These are phyloP conservation scores for Solanum rostratum DNA, from an alignment of 257 asterid species.

Conservation along the genomic window DNA sequence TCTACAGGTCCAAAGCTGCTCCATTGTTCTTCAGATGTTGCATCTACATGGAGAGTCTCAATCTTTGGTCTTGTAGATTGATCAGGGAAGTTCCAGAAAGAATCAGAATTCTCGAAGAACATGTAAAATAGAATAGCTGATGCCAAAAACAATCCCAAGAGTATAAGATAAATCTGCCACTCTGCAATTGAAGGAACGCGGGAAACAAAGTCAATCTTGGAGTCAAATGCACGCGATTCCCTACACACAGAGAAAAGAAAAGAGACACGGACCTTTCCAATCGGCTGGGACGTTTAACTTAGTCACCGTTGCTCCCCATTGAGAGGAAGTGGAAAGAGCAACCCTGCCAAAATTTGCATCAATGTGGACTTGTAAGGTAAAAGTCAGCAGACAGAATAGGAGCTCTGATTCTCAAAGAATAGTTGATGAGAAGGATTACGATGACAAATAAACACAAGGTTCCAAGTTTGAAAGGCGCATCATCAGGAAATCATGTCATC, in stretches of 20 bases:
- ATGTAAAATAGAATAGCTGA: slow-evolving; percentile 61
- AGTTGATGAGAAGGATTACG: background rate
- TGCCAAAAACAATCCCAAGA: slow-evolving; percentile 78
- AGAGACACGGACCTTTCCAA: slow-evolving; percentile 74
- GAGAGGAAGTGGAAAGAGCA: slow-evolving; percentile 61
- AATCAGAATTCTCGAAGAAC: slow-evolving; percentile 77
- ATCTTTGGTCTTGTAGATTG: slow-evolving; percentile 29
- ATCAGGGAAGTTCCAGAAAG: slow-evolving; percentile 93
- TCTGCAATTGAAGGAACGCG: slow-evolving; percentile 37
- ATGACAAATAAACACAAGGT: background rate
- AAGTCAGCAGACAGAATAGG: background rate
- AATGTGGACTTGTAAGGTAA: background rate
- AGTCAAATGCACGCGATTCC: background rate
- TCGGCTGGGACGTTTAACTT: slow-evolving; percentile 81
- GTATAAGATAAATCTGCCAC: slow-evolving; percentile 83
- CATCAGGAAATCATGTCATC: background rate
- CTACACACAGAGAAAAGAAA: background rate
- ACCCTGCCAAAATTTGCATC: slow-evolving; percentile 41
- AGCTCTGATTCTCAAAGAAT: background rate
- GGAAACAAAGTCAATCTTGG: background rate
- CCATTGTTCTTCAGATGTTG: slow-evolving; percentile 45
- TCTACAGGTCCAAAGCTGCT: slow-evolving; percentile 44
- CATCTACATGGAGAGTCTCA: slow-evolving; percentile 31
- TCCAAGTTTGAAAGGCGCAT: background rate
- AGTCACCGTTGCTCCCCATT: slow-evolving; percentile 84